Conservation (phyloP, 2,329 filamentous ascomycete genomes). For the Pezicula radicicola region DNA sequence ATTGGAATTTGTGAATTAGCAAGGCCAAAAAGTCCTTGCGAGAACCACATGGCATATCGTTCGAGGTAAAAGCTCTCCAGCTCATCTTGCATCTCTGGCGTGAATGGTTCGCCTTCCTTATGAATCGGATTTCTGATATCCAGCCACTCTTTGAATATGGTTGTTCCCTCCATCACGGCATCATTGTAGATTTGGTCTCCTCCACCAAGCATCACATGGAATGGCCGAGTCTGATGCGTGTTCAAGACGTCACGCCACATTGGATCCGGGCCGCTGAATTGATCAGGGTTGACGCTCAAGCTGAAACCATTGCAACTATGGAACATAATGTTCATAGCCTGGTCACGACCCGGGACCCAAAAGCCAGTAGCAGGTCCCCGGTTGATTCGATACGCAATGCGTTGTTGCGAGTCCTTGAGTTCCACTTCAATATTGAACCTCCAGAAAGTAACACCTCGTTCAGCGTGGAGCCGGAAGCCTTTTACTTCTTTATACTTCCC, state of each 20-base stretch:
- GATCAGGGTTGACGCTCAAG: slow-evolving; percentile 69
- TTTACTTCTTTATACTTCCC: slow-evolving; percentile 81
- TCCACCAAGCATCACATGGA: slow-evolving; percentile 97
- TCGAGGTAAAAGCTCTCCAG: slow-evolving; percentile 86
- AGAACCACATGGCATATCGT: slow-evolving; percentile 92
- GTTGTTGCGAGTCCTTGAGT: slow-evolving; percentile 71
- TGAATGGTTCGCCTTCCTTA: slow-evolving; percentile 78
- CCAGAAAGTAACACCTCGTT: slow-evolving; percentile 93
- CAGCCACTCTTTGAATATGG: slow-evolving; percentile 80
- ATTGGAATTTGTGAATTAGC: slow-evolving; percentile 94
- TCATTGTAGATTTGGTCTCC: slow-evolving; percentile 98
- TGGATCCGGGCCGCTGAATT: slow-evolving; percentile 88
- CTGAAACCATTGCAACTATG: slow-evolving; percentile 98
- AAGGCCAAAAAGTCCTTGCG: slow-evolving; percentile 88
- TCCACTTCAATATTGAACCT: slow-evolving; percentile 94
- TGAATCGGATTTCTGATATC: slow-evolving; percentile 73
- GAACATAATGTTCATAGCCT: slow-evolving; percentile 99
- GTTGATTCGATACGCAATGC: slow-evolving; percentile 95
- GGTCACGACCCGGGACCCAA: slow-evolving; percentile 82
- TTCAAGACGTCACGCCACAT: slow-evolving; percentile 97
- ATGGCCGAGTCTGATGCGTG: slow-evolving; percentile 83
- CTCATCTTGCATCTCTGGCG: slow-evolving; percentile 79
- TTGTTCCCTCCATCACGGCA: slow-evolving; percentile 70
- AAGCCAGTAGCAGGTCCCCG: slow-evolving; percentile 84
- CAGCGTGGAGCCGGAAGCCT: slow-evolving; percentile 78